Percentiles rank a stretch among this genome's conserved stretches.
Conservation (phyloP, 2,329 filamentous ascomycete species). For the Pseudomassariella vexata region DNA sequence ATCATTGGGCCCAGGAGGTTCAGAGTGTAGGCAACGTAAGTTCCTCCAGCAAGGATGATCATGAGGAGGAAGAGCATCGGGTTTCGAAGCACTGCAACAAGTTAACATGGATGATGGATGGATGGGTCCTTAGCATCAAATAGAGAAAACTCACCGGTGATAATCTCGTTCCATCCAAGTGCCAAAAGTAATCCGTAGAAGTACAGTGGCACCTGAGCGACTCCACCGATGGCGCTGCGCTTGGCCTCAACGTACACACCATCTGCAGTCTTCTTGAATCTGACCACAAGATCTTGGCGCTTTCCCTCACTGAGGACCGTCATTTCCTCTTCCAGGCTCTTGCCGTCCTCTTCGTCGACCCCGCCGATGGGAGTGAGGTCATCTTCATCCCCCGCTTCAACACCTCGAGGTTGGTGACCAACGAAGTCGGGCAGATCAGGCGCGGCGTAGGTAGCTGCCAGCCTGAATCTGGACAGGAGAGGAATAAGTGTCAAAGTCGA, state of each 20-base stretch:
- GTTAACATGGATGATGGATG: slow-evolving; percentile 13
- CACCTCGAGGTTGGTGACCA: slow-evolving; percentile 67
- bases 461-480: slow-evolving; percentile 76
- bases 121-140: neutral
- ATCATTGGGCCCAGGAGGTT: slow-evolving; percentile 95
- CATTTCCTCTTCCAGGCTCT: slow-evolving; percentile 94
- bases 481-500: slow-evolving; percentile 89
- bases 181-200: slow-evolving; percentile 87
- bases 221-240: slow-evolving; percentile 89
- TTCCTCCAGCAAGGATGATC: slow-evolving; percentile 67
- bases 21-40: slow-evolving; percentile 86
- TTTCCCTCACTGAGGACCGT: slow-evolving; percentile 87
- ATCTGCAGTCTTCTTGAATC: slow-evolving; percentile 98
- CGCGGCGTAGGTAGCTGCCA: slow-evolving; percentile 65
- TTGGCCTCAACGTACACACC: slow-evolving; percentile 98
- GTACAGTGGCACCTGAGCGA: slow-evolving; percentile 89
- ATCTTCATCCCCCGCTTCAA: slow-evolving; percentile 80
- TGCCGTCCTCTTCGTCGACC: slow-evolving; percentile 89
- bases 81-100: slow-evolving; percentile 73
- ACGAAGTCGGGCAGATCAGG: slow-evolving; percentile 85
- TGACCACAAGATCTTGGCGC: slow-evolving; percentile 81
- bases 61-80: slow-evolving; percentile 89
- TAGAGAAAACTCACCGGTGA: slow-evolving; percentile 65
- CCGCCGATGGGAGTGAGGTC: slow-evolving; percentile 85
- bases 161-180: slow-evolving; percentile 97